phyloP scores from a whole-genome alignment of 108 stramenopile genomes.

The Cyclostephanos invisitatus region DNA sequence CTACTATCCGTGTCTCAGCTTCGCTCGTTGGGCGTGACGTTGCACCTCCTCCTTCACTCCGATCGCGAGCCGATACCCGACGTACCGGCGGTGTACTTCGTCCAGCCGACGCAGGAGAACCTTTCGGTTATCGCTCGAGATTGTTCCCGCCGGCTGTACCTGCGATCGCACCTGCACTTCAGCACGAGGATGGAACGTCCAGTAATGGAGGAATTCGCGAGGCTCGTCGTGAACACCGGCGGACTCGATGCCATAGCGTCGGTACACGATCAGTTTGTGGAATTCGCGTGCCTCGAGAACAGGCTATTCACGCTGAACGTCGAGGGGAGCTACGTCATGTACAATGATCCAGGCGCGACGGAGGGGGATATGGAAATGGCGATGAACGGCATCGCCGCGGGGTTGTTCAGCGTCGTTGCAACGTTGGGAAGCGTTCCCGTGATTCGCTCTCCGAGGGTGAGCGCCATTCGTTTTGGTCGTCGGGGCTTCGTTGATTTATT shows the following conservation, averaged over 20 bases:
- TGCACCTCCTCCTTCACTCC: conserved; percentile 87
- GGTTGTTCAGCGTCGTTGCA: conserved; percentile 91
- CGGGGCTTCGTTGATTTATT: background rate
- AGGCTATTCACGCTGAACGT: conserved; percentile 86
- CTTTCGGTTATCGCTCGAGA: conserved; percentile 89
- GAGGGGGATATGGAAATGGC: conserved; percentile 81
- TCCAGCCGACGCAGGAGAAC: conserved; percentile 91
- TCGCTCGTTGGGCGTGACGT: conserved; percentile 94
- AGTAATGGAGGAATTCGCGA: conserved; percentile 95
- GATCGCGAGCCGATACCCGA: conserved; percentile 95
- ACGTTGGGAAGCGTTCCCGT: conserved; percentile 88
- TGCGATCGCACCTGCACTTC: conserved; percentile 86
- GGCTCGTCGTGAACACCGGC: conserved; percentile 82
- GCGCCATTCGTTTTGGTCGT: background rate
- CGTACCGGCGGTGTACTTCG: conserved; percentile 97
- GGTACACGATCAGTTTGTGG: conserved; percentile 93
- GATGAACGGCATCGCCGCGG: conserved; percentile 87
- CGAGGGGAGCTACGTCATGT: conserved; percentile 76
- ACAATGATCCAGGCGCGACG: conserved; percentile 86
- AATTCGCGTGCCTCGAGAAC: conserved; percentile 91
- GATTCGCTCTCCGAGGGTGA: conserved; percentile 87
- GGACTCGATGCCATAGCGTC: conserved; percentile 75
- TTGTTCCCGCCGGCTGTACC: conserved; percentile 75
- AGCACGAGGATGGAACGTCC: conserved; percentile 80
- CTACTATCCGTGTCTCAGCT: conserved; percentile 92